These are phyloP conservation scores for Monosporascus sp. DNA, from an alignment of 2,329 filamentous ascomycete species.

Conservation along the genomic window DNA sequence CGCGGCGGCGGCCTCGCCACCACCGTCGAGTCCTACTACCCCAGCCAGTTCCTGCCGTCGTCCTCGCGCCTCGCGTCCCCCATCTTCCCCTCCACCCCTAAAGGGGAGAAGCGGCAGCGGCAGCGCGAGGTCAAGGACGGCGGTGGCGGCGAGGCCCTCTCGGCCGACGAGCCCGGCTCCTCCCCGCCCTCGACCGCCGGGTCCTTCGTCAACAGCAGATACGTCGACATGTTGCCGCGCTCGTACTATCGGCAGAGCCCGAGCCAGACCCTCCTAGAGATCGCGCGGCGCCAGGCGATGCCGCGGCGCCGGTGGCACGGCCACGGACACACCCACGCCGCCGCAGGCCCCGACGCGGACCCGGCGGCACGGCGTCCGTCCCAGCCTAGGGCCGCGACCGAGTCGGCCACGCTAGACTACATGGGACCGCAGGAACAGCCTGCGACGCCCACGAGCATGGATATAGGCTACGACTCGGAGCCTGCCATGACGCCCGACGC, in stretches of 20 bases:
- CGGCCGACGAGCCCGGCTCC: neutral
- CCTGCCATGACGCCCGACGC: slow-evolving; percentile 18
- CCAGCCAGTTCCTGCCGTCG: slow-evolving; percentile 20
- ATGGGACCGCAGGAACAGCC: slow-evolving; percentile 7
- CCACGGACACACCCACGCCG: slow-evolving; percentile 7
- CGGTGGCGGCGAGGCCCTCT: neutral
- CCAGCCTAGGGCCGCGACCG: slow-evolving; percentile 16
- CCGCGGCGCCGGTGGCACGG: neutral
- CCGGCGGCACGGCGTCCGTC: slow-evolving; percentile 8
- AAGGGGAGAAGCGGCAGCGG: neutral
- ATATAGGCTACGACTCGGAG: slow-evolving; percentile 29
- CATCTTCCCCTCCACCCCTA: slow-evolving; percentile 21
- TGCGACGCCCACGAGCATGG: slow-evolving; percentile 18
- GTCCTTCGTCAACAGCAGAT: neutral
- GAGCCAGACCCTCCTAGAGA: slow-evolving; percentile 7
- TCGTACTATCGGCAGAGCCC: slow-evolving; percentile 1
- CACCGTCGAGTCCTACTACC: slow-evolving; percentile 24
- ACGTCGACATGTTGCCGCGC: neutral
- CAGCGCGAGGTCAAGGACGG: neutral
- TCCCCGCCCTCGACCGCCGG: neutral
- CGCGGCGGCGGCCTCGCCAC: slow-evolving; percentile 35
- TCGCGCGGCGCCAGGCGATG: neutral
- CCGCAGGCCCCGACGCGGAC: slow-evolving; percentile 4
- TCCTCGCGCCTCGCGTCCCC: slow-evolving; percentile 20
- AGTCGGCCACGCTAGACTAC: slow-evolving; percentile 12